These are phyloP conservation scores for Hemileccinum rubropunctum DNA, from an alignment of 768 basidiomycete genomes.

Conservation along the genomic window DNA sequence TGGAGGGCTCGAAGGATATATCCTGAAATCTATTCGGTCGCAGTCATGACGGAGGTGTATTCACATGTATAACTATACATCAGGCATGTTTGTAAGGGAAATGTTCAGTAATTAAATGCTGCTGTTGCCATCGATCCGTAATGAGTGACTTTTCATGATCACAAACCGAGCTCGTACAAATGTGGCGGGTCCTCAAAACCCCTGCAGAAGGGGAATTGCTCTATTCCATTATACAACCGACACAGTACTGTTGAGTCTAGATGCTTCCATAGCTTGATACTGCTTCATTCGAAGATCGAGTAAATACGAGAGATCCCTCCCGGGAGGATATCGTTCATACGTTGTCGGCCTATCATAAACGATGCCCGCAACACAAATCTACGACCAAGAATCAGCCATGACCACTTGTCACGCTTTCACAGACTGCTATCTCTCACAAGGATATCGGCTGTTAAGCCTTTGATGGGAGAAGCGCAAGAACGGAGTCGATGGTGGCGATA, in stretches of 20 bases:
- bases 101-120: too few species aligned
- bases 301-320: conserved; percentile 38
- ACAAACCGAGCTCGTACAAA: too few species aligned
- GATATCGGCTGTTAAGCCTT: conserved; percentile 82
- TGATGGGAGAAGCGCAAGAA: conserved; percentile 73
- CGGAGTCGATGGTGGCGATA: conserved; percentile 88
- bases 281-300: conserved; percentile 26
- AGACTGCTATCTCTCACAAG: conserved; percentile 48
- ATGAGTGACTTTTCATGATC: background rate
- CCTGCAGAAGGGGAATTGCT: background rate
- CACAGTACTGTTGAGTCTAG: background rate
- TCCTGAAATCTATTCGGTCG: conserved; percentile 64
- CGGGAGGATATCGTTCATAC: conserved; percentile 59
- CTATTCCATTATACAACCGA: conserved; percentile 2
- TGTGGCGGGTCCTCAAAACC: background rate
- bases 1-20: conserved; percentile 90
- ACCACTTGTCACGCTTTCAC: background rate
- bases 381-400: background rate
- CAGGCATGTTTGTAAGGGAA: background rate
- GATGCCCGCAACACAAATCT: conserved; percentile 55
- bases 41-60: conserved; percentile 18
- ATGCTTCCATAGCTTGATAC: conserved; percentile 15
- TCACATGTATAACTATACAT: background rate
- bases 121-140: background rate
- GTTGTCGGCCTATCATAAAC: conserved; percentile 50